These are phyloP conservation scores for Tuber indicum DNA, from an alignment of 495 filamentous ascomycete species.

Conservation along the genomic window DNA sequence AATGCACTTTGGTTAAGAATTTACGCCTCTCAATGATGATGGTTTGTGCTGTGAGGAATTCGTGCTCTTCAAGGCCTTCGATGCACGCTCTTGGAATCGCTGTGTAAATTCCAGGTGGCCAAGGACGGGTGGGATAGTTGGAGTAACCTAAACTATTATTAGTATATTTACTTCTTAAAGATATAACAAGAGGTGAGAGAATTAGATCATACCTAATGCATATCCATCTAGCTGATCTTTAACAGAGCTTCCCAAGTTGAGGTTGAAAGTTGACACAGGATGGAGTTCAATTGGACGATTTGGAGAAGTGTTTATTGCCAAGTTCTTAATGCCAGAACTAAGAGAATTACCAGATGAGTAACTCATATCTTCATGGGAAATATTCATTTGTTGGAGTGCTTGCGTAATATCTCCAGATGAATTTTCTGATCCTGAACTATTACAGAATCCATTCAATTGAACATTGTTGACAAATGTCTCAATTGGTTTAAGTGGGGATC, in stretches of 20 bases:
- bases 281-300: too few relatives aligned
- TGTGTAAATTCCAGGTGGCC: neutral
- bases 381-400: neutral
- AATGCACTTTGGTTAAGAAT: neutral
- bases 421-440: neutral
- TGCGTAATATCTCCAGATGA: neutral
- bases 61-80: neutral
- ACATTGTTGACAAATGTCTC: neutral
- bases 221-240: neutral
- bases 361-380: neutral
- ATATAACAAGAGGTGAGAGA: too few relatives aligned
- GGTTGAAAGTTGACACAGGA: neutral
- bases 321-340: too few relatives aligned
- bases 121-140: neutral
- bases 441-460: neutral
- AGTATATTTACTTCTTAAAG: too few relatives aligned
- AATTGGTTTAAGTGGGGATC: neutral
- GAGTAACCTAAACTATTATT: neutral
- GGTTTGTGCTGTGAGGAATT: neutral
- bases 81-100: neutral
- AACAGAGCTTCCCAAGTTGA: neutral
- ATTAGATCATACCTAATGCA: neutral
- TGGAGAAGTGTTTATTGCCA: too few relatives aligned
- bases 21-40: neutral
- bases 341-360: neutral